phyloP scores from a whole-genome alignment of 805 yeast genomes.

The Pichia ethanolica region DNA sequence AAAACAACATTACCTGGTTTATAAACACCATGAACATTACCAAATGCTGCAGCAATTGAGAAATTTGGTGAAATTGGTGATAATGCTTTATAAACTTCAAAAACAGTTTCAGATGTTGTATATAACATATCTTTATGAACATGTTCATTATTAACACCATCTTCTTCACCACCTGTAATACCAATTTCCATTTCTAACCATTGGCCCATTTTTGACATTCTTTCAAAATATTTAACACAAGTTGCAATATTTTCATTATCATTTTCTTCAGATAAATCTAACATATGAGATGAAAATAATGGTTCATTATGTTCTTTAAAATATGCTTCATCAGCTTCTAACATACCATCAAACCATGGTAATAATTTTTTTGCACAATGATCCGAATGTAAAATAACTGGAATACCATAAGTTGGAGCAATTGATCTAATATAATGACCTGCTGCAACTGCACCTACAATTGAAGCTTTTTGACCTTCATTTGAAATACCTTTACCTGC shows the following conservation, averaged over 20 bases:
- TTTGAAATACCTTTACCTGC: constrained; percentile 99
- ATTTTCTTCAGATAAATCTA: constrained; percentile 93
- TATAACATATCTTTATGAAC: constrained; percentile 81
- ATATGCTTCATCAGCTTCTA: constrained; percentile 92
- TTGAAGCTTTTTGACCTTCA: constrained; percentile 88
- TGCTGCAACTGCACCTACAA: constrained; percentile 92
- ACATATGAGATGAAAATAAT: constrained; percentile 97
- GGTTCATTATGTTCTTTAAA: constrained; percentile 85
- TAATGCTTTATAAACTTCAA: constrained; percentile 82
- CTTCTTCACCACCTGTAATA: constrained; percentile 99
- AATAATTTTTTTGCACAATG: constrained; percentile 98
- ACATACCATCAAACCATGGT: constrained; percentile 99
- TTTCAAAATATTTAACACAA: constrained; percentile 90
- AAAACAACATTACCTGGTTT: constrained; percentile 97
- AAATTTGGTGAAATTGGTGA: constrained; percentile 91
- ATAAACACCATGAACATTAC: constrained; percentile 99
- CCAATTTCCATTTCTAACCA: constrained; percentile 99
- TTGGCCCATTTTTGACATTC: constrained; percentile 90
- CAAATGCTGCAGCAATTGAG: constrained; percentile 99
- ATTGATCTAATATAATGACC: constrained; percentile 95
- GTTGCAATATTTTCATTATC: constrained; percentile 93
- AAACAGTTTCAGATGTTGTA: constrained; percentile 95
- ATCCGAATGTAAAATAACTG: constrained; percentile 95
- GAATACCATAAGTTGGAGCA: constrained; percentile 95
- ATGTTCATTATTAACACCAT: constrained; percentile 98